Conservation (phyloP, 176 grass and related monocot genomes). For the Musa acuminata region DNA sequence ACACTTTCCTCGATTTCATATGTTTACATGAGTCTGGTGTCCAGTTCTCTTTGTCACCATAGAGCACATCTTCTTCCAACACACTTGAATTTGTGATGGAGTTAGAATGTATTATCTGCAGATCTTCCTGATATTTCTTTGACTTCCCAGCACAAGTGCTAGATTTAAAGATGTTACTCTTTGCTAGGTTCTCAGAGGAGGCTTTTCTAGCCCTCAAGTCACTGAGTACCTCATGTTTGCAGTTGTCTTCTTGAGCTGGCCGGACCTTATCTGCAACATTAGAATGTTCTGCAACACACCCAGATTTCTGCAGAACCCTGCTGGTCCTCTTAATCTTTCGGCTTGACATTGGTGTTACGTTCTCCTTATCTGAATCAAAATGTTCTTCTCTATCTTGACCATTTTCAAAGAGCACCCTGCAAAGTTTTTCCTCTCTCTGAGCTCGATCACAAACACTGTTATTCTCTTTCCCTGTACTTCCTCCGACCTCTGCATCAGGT, state of each 20-base stretch:
- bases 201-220: neutral
- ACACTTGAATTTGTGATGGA: neutral
- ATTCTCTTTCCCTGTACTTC: neutral
- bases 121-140: no score
- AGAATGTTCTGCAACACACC: neutral
- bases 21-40: neutral
- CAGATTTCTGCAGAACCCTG: neutral
- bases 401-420: neutral
- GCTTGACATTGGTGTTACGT: slow-evolving; percentile 29
- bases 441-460: slow-evolving; percentile 14
- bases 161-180: neutral
- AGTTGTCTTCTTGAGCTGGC: no score
- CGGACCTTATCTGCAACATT: neutral
- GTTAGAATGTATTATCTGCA: neutral
- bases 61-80: neutral
- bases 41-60: slow-evolving; percentile 3
- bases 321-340: slow-evolving; percentile 15
- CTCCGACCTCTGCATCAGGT: slow-evolving; percentile 10
- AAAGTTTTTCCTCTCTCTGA: slow-evolving; percentile 18
- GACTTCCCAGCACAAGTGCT: neutral
- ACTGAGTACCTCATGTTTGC: no score
- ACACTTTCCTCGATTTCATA: neutral
- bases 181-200: neutral
- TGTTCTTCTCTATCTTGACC: neutral
- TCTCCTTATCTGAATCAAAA: slow-evolving; percentile 4